Conservation (phyloP, 805 yeast species). For the Teunomyces stri region DNA sequence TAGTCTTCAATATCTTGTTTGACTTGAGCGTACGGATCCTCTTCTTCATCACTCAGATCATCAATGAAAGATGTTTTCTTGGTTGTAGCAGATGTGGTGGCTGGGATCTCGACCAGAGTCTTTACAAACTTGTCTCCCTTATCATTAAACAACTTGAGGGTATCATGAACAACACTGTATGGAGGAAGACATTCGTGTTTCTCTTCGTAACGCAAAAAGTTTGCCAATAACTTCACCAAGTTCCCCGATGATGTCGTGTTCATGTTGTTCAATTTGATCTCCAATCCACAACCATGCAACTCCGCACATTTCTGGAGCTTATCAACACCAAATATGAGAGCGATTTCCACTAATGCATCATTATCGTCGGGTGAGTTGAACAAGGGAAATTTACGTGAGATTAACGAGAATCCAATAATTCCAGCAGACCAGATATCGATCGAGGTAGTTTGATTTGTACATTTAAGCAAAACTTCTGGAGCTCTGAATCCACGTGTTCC, state of each 20-base stretch:
- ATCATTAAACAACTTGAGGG: constrained; percentile 45
- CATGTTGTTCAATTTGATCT: constrained; percentile 34
- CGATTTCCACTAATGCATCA: constrained; percentile 84
- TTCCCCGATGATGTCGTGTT: constrained; percentile 24
- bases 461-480: constrained; percentile 86
- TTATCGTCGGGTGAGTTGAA: constrained; percentile 92
- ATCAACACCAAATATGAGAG: constrained; percentile 73
- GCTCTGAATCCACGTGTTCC: constrained; percentile 96
- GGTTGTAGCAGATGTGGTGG: not conserved
- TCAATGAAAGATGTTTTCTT: not conserved
- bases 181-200: constrained; percentile 62
- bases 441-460: constrained; percentile 77
- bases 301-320: constrained; percentile 74
- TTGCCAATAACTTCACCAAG: constrained; percentile 27
- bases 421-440: constrained; percentile 95
- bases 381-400: constrained; percentile 83
- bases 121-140: constrained; percentile 33
- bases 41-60: constrained; percentile 11
- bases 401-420: constrained; percentile 73
- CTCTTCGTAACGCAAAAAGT: constrained; percentile 39
- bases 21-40: constrained; percentile 13
- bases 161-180: constrained; percentile 70
- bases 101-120: constrained; percentile 14
- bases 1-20: constrained; percentile 25
- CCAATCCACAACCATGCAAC: constrained; percentile 86